phyloP scores from a whole-genome alignment of 345 rosid genomes.

The Pistacia vera region DNA sequence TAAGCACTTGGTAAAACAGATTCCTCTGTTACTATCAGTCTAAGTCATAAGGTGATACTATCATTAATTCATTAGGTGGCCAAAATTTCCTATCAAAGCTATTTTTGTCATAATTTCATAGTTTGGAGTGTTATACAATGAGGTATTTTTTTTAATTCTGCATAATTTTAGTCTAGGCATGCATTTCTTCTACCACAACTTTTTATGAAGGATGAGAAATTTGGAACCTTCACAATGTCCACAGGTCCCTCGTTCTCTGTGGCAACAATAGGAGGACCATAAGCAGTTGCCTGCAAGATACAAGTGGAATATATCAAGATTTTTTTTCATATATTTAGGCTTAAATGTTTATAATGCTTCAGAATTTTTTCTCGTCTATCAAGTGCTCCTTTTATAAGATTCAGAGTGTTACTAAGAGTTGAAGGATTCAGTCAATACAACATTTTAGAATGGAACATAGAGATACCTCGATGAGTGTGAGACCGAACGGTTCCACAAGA shows the following conservation, averaged over 20 bases:
- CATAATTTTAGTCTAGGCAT: neutral
- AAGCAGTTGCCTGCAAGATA: slow-evolving; percentile 64
- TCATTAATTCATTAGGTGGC: neutral
- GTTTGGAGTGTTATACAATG: neutral
- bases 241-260: slow-evolving; percentile 76
- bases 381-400: neutral
- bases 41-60: neutral
- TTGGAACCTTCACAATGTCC: slow-evolving; percentile 54
- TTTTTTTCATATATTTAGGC: neutral
- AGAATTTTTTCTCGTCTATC: neutral
- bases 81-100: neutral
- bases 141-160: neutral
- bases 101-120: neutral
- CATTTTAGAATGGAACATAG: slow-evolving; percentile 1
- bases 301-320: slow-evolving; percentile 1
- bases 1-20: slow-evolving; percentile 48
- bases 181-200: neutral
- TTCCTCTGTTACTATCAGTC: slow-evolving; percentile 18
- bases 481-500: slow-evolving; percentile 78
- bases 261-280: slow-evolving; percentile 72
- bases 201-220: neutral
- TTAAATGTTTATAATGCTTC: neutral
- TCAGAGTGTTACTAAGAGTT: neutral
- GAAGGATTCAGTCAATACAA: neutral
- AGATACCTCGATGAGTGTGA: slow-evolving; percentile 64